Evolutionary conservation across 2,329 filamentous ascomycete genomes (phyloP), one percentile per base, ranked within the genome.

Genomic region (Aspergillus sp.): DNA sequence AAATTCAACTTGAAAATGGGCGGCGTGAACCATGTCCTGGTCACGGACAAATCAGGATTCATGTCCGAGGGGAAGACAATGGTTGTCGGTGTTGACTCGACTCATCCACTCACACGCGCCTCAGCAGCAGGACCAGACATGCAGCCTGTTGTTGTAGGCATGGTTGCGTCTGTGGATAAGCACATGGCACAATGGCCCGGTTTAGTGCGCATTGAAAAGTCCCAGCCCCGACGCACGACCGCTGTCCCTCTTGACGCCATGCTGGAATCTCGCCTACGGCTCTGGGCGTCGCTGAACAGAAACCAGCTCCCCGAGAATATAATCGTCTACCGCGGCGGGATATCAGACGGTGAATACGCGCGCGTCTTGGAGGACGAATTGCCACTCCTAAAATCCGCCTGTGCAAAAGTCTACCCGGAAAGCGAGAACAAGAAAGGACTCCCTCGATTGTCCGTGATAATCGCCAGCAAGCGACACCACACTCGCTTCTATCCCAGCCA

Each of bases 391-490:
- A 67, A 86, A 4, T 74, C 79, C 8, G 91, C 91, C 0, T 93
- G 90, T 70, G 65, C 75, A 2, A 70, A 77, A 23, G 55, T 81
- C 0, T 93, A 91, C 67, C 79, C 82, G 0, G 75, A 78, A 0
- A 70, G 75, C 4, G 69, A 72, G 1, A 80, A 78, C 9, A 80
- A 82, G 51, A 72, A 76, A 5, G 72, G 70, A 0, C 66, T 79
- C 2, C 90, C 90, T 0, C 85, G 82, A 45, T 80, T 96, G 8
- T 82, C 88, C 0, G 83, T 96, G 52, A 79, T 96, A 37, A 81
- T 96, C 4, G 92, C 92, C 0, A 91, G 92, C 27, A 97, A 97
- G 77, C 84, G 93, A 1, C 92, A 97, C 64, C 89, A 96, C 66
- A 96, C 90, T 0, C 86, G 93, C 0, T 96, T 97, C 75, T 96